phyloP scores from a whole-genome alignment of 2,329 filamentous ascomycete species.

The Curvularia hawaiiensis region DNA sequence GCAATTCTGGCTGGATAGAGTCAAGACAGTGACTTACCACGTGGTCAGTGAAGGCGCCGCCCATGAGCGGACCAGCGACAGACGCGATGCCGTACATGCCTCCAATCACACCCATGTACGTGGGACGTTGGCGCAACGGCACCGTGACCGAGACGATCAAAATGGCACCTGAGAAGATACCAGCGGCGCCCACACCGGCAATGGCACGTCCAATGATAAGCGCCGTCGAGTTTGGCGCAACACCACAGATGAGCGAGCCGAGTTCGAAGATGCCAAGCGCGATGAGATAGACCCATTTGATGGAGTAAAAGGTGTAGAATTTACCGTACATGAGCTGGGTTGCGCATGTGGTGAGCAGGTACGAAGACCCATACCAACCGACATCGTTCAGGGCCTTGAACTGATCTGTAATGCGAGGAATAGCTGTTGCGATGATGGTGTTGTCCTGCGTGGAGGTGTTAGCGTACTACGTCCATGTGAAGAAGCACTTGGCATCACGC shows the following conservation, averaged over 20 bases:
- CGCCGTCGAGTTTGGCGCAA: slow-evolving; percentile 55
- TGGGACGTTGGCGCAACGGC: slow-evolving; percentile 53
- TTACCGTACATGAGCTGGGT: slow-evolving; percentile 49
- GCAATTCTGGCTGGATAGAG: background rate
- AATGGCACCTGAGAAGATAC: slow-evolving; percentile 57
- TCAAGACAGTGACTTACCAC: slow-evolving; percentile 18
- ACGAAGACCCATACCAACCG: slow-evolving; percentile 53
- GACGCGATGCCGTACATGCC: slow-evolving; percentile 56
- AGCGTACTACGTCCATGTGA: background rate
- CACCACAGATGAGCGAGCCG: slow-evolving; percentile 58
- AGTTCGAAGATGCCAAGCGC: slow-evolving; percentile 57
- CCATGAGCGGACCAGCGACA: slow-evolving; percentile 56
- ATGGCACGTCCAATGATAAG: slow-evolving; percentile 59
- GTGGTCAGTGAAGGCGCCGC: slow-evolving; percentile 53
- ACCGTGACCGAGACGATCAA: slow-evolving; percentile 54
- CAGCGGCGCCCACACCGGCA: slow-evolving; percentile 57
- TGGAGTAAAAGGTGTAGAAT: slow-evolving; percentile 54
- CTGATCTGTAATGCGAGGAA: slow-evolving; percentile 55
- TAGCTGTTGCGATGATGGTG: slow-evolving; percentile 57
- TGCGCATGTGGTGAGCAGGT: slow-evolving; percentile 51
- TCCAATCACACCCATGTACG: slow-evolving; percentile 56
- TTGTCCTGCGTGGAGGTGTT: slow-evolving; percentile 43
- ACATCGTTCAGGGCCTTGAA: slow-evolving; percentile 54
- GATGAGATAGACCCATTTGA: slow-evolving; percentile 54
- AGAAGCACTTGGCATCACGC: background rate